These are phyloP conservation scores for Chlorella sp. DNA, from an alignment of 139 green algal genomes.

Conservation along the genomic window DNA sequence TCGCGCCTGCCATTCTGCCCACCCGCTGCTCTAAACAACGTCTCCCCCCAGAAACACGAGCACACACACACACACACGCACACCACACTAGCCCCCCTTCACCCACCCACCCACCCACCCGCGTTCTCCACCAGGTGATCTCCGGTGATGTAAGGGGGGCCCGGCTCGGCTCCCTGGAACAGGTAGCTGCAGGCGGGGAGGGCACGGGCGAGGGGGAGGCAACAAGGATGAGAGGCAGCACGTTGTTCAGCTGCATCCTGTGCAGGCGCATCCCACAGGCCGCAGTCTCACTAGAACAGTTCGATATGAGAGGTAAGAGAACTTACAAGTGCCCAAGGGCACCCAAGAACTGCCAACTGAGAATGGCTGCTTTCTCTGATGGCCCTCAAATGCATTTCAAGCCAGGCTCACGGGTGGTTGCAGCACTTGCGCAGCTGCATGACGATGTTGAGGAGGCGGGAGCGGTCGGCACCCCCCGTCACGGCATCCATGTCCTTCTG, in stretches of 20 bases:
- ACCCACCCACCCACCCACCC: conserved; percentile 14
- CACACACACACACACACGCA: background rate
- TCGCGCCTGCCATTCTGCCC: background rate
- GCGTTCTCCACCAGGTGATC: conserved; percentile 88
- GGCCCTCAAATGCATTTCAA: no score
- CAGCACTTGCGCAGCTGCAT: conserved; percentile 99
- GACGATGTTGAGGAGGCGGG: conserved; percentile 98
- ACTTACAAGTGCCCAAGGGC: background rate
- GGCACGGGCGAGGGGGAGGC: background rate
- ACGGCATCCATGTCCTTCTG: conserved; percentile 95
- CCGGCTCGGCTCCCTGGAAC: conserved; percentile 92
- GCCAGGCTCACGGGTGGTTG: conserved; percentile 92
- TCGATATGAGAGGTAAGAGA: no score
- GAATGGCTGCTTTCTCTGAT: no score
- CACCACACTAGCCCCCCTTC: background rate
- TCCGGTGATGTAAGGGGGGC: conserved; percentile 93
- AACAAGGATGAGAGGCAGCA: background rate
- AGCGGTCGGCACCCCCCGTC: conserved; percentile 85
- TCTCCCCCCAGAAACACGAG: background rate
- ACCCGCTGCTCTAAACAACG: background rate
- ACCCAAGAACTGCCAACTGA: background rate
- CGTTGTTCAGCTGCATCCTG: conserved; percentile 1
- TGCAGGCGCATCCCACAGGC: conserved; percentile 56
- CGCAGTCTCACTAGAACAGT: no score
- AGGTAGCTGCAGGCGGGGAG: conserved; percentile 51